These are phyloP conservation scores for Kwoniella heveanensis DNA, from an alignment of 768 basidiomycete genomes.

Conservation along the genomic window DNA sequence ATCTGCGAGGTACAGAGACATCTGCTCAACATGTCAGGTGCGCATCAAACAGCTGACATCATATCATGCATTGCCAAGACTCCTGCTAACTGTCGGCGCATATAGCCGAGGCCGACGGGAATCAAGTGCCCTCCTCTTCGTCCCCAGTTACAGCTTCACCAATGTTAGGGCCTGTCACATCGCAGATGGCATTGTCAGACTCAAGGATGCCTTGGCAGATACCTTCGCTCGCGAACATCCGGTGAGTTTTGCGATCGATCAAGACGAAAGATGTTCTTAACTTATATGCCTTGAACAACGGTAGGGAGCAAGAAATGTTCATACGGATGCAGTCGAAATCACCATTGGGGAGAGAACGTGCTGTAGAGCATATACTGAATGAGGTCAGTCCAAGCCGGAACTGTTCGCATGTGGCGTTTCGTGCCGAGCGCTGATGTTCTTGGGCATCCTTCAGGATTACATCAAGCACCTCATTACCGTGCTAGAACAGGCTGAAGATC, in stretches of 20 bases:
- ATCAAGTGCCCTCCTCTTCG: slow-evolving; percentile 37
- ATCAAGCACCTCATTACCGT: slow-evolving; percentile 82
- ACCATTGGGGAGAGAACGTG: slow-evolving; percentile 73
- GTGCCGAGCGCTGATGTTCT: neutral
- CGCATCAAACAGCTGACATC: slow-evolving; percentile 12
- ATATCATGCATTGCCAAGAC: neutral
- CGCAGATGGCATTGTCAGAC: slow-evolving; percentile 9
- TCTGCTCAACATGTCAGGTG: slow-evolving; percentile 39
- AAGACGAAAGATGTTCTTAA: neutral
- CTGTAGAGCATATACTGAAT: slow-evolving; percentile 81
- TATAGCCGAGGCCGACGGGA: slow-evolving; percentile 29
- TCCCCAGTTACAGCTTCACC: slow-evolving; percentile 40
- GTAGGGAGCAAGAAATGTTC: slow-evolving; percentile 46
- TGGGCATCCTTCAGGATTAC: slow-evolving; percentile 71
- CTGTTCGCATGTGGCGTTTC: neutral
- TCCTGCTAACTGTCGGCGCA: slow-evolving; percentile 5
- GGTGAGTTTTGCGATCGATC: slow-evolving; percentile 25
- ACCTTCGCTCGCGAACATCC: slow-evolving; percentile 46
- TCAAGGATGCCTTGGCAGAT: slow-evolving; percentile 33
- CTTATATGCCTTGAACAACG: slow-evolving; percentile 2
- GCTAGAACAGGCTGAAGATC: slow-evolving; percentile 83
- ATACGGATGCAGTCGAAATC: slow-evolving; percentile 64
- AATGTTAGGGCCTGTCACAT: slow-evolving; percentile 17
- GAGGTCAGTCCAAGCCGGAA: slow-evolving; percentile 9
- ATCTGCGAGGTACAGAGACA: slow-evolving; percentile 89